Evolutionary conservation across 805 yeast genomes (phyloP).

Genomic region (Komagataella pseudopastoris): DNA sequence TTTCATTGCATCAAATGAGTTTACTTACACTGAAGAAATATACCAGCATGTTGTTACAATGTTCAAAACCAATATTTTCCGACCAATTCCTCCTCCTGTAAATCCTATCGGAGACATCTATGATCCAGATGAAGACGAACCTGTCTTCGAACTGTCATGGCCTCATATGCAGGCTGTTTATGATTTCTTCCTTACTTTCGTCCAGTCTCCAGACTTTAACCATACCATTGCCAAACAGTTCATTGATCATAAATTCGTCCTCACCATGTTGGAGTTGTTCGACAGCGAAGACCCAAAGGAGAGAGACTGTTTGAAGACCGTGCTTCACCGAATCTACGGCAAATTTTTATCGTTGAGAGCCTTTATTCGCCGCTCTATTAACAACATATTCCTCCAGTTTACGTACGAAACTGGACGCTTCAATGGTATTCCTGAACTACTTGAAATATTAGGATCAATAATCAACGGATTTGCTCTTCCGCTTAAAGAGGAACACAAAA

Average conservation of each 20-base stretch:
- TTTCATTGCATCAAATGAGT: conserved; percentile 70
- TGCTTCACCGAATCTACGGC: conserved; percentile 92
- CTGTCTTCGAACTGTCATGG: conserved; percentile 93
- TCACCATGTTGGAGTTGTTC: conserved; percentile 72
- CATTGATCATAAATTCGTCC: conserved; percentile 83
- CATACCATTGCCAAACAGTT: conserved; percentile 87
- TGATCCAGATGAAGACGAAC: conserved; percentile 99
- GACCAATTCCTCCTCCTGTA: conserved; percentile 97
- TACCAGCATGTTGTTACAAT: conserved; percentile 77
- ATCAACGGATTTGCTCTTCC: conserved; percentile 98
- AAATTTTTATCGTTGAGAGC: conserved; percentile 83
- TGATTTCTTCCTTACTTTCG: conserved; percentile 84
- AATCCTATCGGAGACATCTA: conserved; percentile 92
- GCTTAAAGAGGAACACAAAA: conserved; percentile 91
- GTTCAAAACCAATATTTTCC: conserved; percentile 80
- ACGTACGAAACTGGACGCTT: conserved; percentile 91
- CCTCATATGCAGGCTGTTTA: conserved; percentile 97
- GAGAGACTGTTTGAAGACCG: conserved; percentile 88
- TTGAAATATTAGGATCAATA: conserved; percentile 91
- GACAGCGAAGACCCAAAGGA: conserved; percentile 96
- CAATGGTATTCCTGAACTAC: conserved; percentile 88
- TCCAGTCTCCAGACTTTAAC: conserved; percentile 90
- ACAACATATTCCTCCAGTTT: conserved; percentile 85
- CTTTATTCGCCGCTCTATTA: conserved; percentile 82
- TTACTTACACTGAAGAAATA: conserved; percentile 83